These are phyloP conservation scores for Barbatosphaeria neglecta DNA, from an alignment of 495 filamentous ascomycete genomes.

Conservation along the genomic window DNA sequence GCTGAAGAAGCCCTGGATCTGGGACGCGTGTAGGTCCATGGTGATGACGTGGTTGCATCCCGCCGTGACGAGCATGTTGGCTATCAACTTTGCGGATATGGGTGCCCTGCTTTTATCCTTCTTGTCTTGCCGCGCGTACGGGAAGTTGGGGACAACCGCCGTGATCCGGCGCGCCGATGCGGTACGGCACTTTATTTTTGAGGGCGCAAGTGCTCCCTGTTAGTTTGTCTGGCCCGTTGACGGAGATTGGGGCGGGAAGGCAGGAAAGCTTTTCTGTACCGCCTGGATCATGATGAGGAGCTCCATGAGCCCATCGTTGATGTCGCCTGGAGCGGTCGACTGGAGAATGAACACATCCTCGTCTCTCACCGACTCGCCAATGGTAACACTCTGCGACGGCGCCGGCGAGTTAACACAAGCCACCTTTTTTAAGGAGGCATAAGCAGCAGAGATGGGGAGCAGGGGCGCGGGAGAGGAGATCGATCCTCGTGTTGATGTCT, in stretches of 20 bases:
- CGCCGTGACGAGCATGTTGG: conserved; percentile 77
- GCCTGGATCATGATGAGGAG: conserved; percentile 94
- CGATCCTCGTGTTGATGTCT: no score
- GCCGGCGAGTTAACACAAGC: no score
- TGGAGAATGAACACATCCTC: conserved; percentile 79
- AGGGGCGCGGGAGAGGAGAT: no score
- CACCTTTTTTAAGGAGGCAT: no score
- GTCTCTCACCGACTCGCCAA: neutral
- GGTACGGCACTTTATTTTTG: conserved; percentile 87
- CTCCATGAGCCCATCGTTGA: conserved; percentile 94
- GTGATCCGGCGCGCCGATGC: conserved; percentile 87
- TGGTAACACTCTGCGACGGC: neutral
- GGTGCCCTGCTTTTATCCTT: conserved; percentile 81
- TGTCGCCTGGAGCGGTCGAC: conserved; percentile 34
- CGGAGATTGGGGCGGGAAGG: neutral
- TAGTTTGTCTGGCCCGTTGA: neutral
- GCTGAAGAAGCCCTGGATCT: conserved; percentile 97
- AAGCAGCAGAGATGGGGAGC: no score
- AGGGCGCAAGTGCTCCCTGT: neutral
- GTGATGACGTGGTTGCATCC: conserved; percentile 79
- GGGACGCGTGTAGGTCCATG: conserved; percentile 87
- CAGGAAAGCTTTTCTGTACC: neutral
- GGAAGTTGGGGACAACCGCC: conserved; percentile 89
- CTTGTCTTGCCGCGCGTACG: conserved; percentile 92
- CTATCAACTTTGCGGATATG: conserved; percentile 67